Conservation (phyloP, 2,329 filamentous ascomycete genomes). For the Claviceps purpurea region DNA sequence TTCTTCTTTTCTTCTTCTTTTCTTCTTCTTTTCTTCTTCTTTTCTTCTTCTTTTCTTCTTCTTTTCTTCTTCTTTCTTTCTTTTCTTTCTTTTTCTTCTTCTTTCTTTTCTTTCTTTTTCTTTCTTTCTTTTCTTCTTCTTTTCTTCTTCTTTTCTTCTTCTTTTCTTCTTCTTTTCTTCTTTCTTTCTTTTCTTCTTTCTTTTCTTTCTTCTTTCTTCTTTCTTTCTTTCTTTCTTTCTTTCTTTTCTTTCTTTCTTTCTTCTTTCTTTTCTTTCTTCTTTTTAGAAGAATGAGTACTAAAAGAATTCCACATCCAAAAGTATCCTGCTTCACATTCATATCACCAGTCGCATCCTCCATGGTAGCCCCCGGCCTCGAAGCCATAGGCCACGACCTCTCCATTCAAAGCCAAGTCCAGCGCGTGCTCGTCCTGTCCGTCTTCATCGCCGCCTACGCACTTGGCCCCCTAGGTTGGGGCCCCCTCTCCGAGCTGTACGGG, state of each 20-base stretch:
- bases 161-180: no score
- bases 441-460: slow-evolving; percentile 35
- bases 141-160: no score
- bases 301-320: not conserved
- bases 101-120: no score
- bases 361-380: slow-evolving; percentile 30
- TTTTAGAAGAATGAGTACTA: no score
- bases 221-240: no score
- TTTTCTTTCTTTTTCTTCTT: not conserved
- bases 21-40: no score
- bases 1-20: not conserved
- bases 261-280: not conserved
- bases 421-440: slow-evolving; percentile 28
- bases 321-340: slow-evolving; percentile 46
- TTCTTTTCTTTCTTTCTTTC: not conserved
- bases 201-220: not conserved
- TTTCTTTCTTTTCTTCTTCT: not conserved
- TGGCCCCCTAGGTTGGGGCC: slow-evolving; percentile 49
- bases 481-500: slow-evolving; percentile 47
- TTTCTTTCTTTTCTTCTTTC: no score
- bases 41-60: no score
- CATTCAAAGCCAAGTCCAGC: slow-evolving; percentile 31
- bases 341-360: slow-evolving; percentile 41
- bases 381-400: slow-evolving; percentile 40
- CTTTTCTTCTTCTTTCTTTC: not conserved